Evolutionary conservation across 352 stramenopile genomes (phyloP), one percentile per base, ranked within the genome.

Genomic region (Saprolegnia parasitica): DNA sequence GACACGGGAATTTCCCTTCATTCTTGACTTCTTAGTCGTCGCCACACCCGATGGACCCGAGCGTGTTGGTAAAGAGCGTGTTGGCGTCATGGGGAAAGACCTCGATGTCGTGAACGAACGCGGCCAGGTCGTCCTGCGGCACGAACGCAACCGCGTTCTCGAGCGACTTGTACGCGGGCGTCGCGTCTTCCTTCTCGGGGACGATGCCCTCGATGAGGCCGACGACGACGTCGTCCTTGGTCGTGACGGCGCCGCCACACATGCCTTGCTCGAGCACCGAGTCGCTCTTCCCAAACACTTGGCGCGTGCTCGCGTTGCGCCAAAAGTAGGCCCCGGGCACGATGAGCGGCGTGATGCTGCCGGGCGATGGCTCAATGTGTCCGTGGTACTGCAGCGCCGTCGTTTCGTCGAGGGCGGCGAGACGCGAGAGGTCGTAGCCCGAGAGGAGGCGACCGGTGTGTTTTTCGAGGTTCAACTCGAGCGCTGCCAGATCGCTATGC

Each of bases 201-300:
- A 93, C 86, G 57, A 92, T 90, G 13, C 86, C 86, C 74, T 93
- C 86, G 11, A 93, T 80, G 57, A 93, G 73, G 4, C 86, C 86
- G 45, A 91, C 77, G 47, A 82, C 90, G 49, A 78, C 63, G 23
- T 77, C 71, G 9, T 71, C 71, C 0, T 66, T 68, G 63, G 78
- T 68, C 37, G 91, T 32, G 16, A 90, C 86, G 0, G 86, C 86
- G 20, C 86, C 86, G 18, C 86, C 86, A 54, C 86, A 93, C 86
- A 93, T 93, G 29, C 86, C 86, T 76, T 93, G 83, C 62, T 88
- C 80, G 37, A 93, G 65, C 11, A 91, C 74, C 60, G 88, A 76
- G 56, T 84, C 75, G 73, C 82, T 93, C 80, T 76, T 88, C 0
- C 81, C 83, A 50, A 93, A 93, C 56, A 79, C 82, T 64, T 93